Evolutionary conservation across 352 stramenopile species (phyloP), one percentile per base, ranked within the genome.

Genomic region (Globisporangium cylindrosporum): DNA sequence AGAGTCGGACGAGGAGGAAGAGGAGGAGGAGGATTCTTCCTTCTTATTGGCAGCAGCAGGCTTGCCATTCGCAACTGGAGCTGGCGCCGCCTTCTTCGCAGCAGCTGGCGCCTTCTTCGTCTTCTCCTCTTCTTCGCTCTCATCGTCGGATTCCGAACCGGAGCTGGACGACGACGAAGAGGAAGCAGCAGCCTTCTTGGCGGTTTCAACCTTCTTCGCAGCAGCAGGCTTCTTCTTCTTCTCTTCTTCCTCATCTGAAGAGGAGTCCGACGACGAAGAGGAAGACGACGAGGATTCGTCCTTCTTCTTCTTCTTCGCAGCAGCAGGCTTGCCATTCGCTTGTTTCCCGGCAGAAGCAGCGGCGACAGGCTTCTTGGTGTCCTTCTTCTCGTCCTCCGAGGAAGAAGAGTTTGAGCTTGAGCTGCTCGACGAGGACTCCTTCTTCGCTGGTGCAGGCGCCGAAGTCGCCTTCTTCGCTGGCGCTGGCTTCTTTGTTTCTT

Each of bases 71-170:
- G 59, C 38, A 29, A 62, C 72, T 56, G 70, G 34, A 73, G 56
- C 49, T 36, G n/a, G 18, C 61, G 67, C 73, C 29, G 22, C 20
- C 48, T 87, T 80, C 69, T 81, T 83, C 27, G 49, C 57, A 24
- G 49, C 61, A 73, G 56, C 49, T 36, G 29, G 18, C 29, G 22
- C 20, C 48, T 71, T 70, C 66, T 78, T 82, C 38, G 63, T 65
- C 59, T 69, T 60, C 36, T 76, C 34, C 4, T 79, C 67, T 12
- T 86, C 76, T 43, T 88, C 74, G 59, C 75, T 86, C 61, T 84
- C 74, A 32, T 82, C 76, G 46, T 90, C 78, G 48, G 74, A 81
- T 38, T 86, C 80, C 2, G 77, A 87, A 32, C 78, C 79, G n/a
- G 76, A 88, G 36, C 79, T 79, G 20, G 66, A 73, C 57, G 56